Base-by-base conservation (phyloP, 1,139 yeast species). In the Scheffersomyces quercinus region DNA sequence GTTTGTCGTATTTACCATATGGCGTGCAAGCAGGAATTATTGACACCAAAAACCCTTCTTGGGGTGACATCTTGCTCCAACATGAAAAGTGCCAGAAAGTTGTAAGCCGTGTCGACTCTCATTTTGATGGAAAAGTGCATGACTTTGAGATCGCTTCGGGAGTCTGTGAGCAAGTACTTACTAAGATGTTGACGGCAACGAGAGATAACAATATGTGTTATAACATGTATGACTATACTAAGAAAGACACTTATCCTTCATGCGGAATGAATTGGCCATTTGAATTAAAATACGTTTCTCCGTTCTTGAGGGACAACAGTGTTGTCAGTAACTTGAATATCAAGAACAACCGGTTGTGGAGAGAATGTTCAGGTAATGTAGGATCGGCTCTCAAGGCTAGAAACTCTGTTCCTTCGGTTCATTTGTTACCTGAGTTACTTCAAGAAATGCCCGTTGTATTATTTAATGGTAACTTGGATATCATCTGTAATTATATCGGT, bases 251-350 rank as follows among this genome's bases (percentile, higher is more conserved):
- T 0, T 89, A 70, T 54, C 97, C 98, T 0, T 69, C 87, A 0
- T 93, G 99, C 67, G 99, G 99, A 4, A 77, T 82, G 82, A 86
- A 87, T 59, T 93, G 99, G 99, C 99, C 99, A 0, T 79, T 79
- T 20, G 93, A 82, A 51, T 68, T 91, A 50, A 68, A 65, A 0
- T 53, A 67, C 38, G 83, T 90, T 11, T 68, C 76, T 0, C 78
- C 81, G 8, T 93, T 87, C 58, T 75, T 93, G 47, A 69, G 78
- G 20, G 60, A 67, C 1, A 68, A 71, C 1, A 77, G 76, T 1
- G 93, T 88, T 13, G 77, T 81, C 59, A 57, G 67, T 28, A 78
- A 85, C 4, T 68, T 93, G 54, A 82, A 86, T 61, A 61, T 85
- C 51, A 64, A 67, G 29, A 54, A 62, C 29, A 51, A 62, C 8